Conservation (phyloP, 73 alveolate species). For the Paramecium bursaria region DNA sequence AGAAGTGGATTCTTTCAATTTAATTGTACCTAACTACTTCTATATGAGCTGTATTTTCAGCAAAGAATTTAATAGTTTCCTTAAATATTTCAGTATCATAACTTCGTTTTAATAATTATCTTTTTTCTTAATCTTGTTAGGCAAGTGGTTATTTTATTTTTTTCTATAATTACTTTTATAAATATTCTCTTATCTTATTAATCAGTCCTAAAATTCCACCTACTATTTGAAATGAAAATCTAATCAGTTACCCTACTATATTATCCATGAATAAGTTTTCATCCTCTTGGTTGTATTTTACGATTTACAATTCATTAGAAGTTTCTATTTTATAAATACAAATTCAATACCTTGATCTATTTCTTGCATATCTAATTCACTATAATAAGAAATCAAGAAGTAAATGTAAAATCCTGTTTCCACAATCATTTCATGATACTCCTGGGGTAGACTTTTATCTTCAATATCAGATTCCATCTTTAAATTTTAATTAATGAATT, state of each 20-base stretch:
- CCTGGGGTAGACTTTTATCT: conserved; percentile 11
- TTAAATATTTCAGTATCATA: conserved; percentile 58
- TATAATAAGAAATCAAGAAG: conserved; percentile 74
- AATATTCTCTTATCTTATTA: conserved; percentile 26
- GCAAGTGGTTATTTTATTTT: conserved; percentile 30
- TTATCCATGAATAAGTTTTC: conserved; percentile 53
- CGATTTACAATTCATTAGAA: conserved; percentile 56
- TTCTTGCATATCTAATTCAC: conserved; percentile 75
- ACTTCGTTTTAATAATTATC: background rate
- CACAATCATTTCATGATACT: conserved; percentile 75
- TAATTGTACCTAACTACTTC: conserved; percentile 63
- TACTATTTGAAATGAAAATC: conserved; percentile 46
- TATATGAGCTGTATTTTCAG: conserved; percentile 59
- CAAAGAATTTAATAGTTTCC: conserved; percentile 56
- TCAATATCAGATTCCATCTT: conserved; percentile 57
- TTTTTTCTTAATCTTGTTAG: background rate
- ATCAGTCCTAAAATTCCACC: conserved; percentile 60
- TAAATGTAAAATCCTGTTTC: conserved; percentile 89
- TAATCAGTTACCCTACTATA: conserved; percentile 26
- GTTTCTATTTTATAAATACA: no score
- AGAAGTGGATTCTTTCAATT: conserved; percentile 61
- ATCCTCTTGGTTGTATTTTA: conserved; percentile 45
- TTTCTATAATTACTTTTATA: conserved; percentile 20
- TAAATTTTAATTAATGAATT: background rate
- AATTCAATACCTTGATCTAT: no score